Evolutionary conservation across 345 rosid genomes (phyloP), one percentile per base, ranked within the genome.

Genomic region (Psidium friedrichsthalianum): DNA sequence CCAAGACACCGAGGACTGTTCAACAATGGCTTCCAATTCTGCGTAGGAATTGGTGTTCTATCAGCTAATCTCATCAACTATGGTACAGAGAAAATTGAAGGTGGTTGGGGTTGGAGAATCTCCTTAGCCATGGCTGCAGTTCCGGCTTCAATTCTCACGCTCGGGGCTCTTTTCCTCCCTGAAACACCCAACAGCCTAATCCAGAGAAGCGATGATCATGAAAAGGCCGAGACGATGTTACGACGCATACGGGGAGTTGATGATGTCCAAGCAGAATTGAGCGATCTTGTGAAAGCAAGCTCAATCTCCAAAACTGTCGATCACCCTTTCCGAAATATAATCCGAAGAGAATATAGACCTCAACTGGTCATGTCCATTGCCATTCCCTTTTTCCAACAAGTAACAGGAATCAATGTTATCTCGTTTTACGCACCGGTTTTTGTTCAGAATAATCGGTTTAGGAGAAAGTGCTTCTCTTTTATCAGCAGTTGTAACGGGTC

Each of bases 151-250:
- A 87, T 95, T 83, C 91, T 95, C 52, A 93, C 95, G 16, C 10
- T 93, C 11, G 95, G 95, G 51, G 89, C 96, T 3, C 40, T 94
- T 42, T 92, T 93, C 89, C 94, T 95, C 76, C 95, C 96, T 0
- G 97, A 96, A 49, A 95, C 97, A 1, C 93, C 98, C 53, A 95
- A 93, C 89, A 95, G 94, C 89, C 74, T 95, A 54, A 93, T 93
- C 69, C 97, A 93, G 21, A 89, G 90, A n/a, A 83, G 82, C 25
- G 56, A 56, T 22, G 56, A 80, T 36, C 86, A 29, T 49, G 87
- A 88, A 25, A 90, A 86, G 51, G 95, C 94, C 24, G 89, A 92
- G 88, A 74, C 54, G 3, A 85, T 91, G 85, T 93, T 96, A 7
- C 90, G 91, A 16, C 90, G 91, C 6, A 54, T 96, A 40, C 90